A percentile compares a stretch with the other conserved stretches of the same genome.
phyloP scores from a whole-genome alignment of 75 land plant genomes.

The Pseudotsuga menziesii region DNA sequence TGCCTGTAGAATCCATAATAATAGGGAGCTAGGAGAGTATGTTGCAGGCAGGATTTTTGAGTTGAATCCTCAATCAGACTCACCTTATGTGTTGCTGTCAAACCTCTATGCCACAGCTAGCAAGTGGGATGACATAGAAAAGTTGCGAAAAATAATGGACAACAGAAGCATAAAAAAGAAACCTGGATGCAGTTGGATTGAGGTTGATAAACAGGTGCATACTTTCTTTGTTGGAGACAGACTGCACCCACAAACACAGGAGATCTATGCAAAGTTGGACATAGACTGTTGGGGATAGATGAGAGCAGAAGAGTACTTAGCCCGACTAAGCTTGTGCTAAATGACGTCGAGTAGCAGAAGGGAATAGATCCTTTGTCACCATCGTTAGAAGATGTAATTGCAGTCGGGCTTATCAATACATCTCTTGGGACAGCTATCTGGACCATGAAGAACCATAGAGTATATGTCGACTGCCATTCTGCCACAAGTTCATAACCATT shows the following conservation, averaged over 20 bases:
- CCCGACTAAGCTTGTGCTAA: neutral
- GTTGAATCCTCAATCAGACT: neutral
- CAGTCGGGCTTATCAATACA: neutral
- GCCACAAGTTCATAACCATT: too few relatives aligned
- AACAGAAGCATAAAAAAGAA: constrained; percentile 2
- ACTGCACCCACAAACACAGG: constrained; percentile 4
- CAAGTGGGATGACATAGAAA: neutral
- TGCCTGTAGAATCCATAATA: constrained; percentile 4
- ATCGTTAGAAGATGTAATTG: constrained; percentile 3
- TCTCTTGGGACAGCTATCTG: neutral
- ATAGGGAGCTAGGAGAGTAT: neutral
- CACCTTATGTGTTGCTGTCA: constrained; percentile 1
- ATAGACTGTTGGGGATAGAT: constrained; percentile 1
- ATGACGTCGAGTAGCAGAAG: neutral
- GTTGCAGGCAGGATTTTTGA: neutral
- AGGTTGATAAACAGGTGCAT: neutral
- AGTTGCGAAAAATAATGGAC: neutral
- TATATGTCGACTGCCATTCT: too few relatives aligned
- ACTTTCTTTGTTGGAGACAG: constrained; percentile 6
- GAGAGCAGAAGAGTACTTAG: neutral
- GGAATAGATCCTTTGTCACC: constrained; percentile 3
- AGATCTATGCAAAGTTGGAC: constrained; percentile 11
- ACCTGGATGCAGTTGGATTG: constrained; percentile 10
- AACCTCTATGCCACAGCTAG: neutral
- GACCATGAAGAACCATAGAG: too few relatives aligned